A percentile compares a stretch with the other conserved stretches of the same genome.
These are phyloP conservation scores for Pseudonectria buxi DNA, from an alignment of 2,329 filamentous ascomycete genomes.

Conservation along the genomic window DNA sequence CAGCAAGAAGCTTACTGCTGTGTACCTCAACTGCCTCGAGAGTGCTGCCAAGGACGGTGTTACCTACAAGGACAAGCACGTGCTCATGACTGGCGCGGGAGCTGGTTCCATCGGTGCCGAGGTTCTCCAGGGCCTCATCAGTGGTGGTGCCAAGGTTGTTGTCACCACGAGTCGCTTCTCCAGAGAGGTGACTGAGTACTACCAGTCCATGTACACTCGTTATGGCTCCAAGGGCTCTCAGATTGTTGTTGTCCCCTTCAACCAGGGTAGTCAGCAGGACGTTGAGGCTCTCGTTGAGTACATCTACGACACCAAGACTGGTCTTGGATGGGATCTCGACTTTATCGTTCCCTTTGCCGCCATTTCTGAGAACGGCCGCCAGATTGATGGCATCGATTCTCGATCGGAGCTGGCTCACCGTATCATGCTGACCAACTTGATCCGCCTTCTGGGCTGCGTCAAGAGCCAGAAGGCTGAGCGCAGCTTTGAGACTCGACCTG, in stretches of 20 bases:
- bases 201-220: conserved; percentile 96
- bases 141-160: conserved; percentile 91
- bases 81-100: conserved; percentile 95
- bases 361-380: conserved; percentile 94
- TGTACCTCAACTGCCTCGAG: conserved; percentile 89
- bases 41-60: conserved; percentile 81
- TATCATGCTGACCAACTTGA: conserved; percentile 96
- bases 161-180: conserved; percentile 97
- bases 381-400: conserved; percentile 94
- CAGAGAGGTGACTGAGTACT: conserved; percentile 96
- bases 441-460: conserved; percentile 83
- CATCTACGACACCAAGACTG: conserved; percentile 94
- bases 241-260: conserved; percentile 97
- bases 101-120: conserved; percentile 97
- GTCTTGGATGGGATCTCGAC: conserved; percentile 96
- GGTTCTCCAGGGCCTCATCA: conserved; percentile 90
- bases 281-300: conserved; percentile 90
- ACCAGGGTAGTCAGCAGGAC: conserved; percentile 97
- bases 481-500: conserved; percentile 89
- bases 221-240: conserved; percentile 92
- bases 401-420: conserved; percentile 97
- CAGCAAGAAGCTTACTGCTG: conserved; percentile 93
- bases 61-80: conserved; percentile 90
- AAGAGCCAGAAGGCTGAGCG: conserved; percentile 84
- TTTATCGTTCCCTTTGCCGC: conserved; percentile 94